Evolutionary conservation across 805 yeast species (phyloP).

Genomic region (Candida dajiaensis): DNA sequence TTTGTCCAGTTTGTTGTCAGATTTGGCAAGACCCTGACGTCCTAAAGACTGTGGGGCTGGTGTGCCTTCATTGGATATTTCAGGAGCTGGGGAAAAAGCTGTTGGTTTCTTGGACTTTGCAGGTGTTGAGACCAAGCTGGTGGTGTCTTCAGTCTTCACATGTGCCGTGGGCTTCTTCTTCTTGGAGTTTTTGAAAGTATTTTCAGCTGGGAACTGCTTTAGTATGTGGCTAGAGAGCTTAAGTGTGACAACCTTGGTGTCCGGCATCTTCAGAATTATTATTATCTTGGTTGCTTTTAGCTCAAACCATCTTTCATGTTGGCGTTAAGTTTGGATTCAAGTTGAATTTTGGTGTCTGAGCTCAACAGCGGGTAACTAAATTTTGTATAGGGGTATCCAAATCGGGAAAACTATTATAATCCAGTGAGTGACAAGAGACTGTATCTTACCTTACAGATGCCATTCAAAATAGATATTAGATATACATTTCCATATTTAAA

Average conservation of each 20-base stretch:
- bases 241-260: slow-evolving; percentile 14
- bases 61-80: slow-evolving; percentile 6
- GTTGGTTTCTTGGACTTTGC: slow-evolving; percentile 2
- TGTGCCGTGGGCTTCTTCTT: slow-evolving; percentile 3
- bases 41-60: slow-evolving; percentile 9
- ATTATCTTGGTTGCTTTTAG: not conserved
- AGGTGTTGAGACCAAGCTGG: slow-evolving; percentile 1
- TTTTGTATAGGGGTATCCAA: not conserved
- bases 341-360: no score
- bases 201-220: slow-evolving; percentile 4
- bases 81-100: slow-evolving; percentile 12
- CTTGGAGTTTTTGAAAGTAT: not conserved
- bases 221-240: slow-evolving; percentile 12
- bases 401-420: not conserved
- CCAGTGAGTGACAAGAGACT: no score
- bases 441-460: not conserved
- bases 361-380: not conserved
- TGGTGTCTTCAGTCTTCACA: slow-evolving; percentile 1
- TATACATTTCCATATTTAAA: not conserved
- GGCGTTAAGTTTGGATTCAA: not conserved
- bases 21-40: not conserved
- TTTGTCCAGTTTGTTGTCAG: slow-evolving; percentile 31
- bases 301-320: no score
- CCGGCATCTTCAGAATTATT: slow-evolving; percentile 3
- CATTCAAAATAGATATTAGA: not conserved